Percentiles rank a stretch among this genome's conserved stretches.
Evolutionary conservation across 228 moss, liverwort and hornwort species (phyloP).

Genomic region (Sphagnum magellanicum): DNA sequence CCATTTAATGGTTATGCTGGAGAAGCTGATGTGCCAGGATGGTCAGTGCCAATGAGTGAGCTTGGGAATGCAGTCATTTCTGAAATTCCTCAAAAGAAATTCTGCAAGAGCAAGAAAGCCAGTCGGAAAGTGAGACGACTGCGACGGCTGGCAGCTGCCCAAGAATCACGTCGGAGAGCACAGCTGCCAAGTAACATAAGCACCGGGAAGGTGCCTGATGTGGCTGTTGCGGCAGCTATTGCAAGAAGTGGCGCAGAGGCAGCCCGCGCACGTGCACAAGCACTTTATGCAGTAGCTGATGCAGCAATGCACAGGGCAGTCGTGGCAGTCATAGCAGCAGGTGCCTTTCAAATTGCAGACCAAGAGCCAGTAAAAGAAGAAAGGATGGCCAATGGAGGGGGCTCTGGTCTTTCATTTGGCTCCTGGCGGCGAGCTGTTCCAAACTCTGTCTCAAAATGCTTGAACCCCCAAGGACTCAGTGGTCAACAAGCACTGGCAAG

Average conservation of each 20-base stretch:
- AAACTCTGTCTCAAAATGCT: slow-evolving; percentile 30
- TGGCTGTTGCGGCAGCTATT: slow-evolving; percentile 46
- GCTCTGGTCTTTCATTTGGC: slow-evolving; percentile 47
- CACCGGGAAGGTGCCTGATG: slow-evolving; percentile 20
- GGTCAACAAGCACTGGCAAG: slow-evolving; percentile 50
- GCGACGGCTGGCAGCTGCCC: slow-evolving; percentile 73
- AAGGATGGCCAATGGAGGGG: slow-evolving; percentile 18
- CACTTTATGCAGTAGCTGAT: slow-evolving; percentile 90
- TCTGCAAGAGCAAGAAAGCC: slow-evolving; percentile 49
- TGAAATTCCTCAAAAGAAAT: slow-evolving; percentile 25
- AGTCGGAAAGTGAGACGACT: slow-evolving; percentile 85
- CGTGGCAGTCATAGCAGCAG: slow-evolving; percentile 78
- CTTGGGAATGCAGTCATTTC: slow-evolving; percentile 13
- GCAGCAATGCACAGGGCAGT: slow-evolving; percentile 98
- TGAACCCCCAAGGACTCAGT: slow-evolving; percentile 32
- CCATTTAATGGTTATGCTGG: slow-evolving; percentile 56
- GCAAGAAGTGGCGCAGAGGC: slow-evolving; percentile 63
- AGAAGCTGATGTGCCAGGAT: slow-evolving; percentile 12
- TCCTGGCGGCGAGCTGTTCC: slow-evolving; percentile 91
- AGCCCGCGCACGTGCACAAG: slow-evolving; percentile 75
- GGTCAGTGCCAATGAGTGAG: slow-evolving; percentile 6
- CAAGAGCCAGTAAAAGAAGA: slow-evolving; percentile 19
- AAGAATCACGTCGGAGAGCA: slow-evolving; percentile 78
- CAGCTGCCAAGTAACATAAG: slow-evolving; percentile 30
- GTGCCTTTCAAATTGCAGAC: slow-evolving; percentile 69